Base-by-base conservation (phyloP, 345 rosid genomes). In the Boechera retrofracta region DNA sequence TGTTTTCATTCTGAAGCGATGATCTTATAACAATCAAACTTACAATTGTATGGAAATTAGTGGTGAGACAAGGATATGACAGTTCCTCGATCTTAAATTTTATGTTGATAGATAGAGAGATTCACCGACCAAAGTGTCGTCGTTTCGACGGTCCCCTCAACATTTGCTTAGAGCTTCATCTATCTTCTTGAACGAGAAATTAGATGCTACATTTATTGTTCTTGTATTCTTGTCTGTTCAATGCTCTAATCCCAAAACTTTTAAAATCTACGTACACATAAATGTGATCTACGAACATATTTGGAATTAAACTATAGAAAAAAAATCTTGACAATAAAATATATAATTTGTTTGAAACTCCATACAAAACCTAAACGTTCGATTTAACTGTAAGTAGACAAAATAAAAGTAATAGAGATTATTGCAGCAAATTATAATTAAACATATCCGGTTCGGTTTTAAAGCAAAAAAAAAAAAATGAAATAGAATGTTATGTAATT, bases 111-210 rank as follows among this genome's bases (percentile, higher is more conserved):
- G 47, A 77, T 48, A 58, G 69, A 72, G 64, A 72, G 57, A 66
- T 53, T 66, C 44, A 60, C 77, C 77, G 73, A 72, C 81, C 77
- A 72, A 58, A 39, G 69, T 66, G 77, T 52, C 42, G 77, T 72
- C 77, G 77, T 78, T 72, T 78, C 64, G 69, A 33, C 63, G 55
- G 68, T 42, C 68, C 77, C 73, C 69, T 41, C 81, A 66, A 59
- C 81, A 58, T 66, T 78, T 78, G 81, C 77, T 72, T 78, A 31
- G 32, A 66, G 68, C 59, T 66, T 66, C 73, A 42, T 72, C 81
- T 58, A 78, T 64, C 76, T 55, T 32, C 69, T 44, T 39, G 54
- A 59, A 51, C 69, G 16, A 51, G 0, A 42, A 51, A 58, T 51
- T 58, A 58, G 62, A 78, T 78, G 56, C 35, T 59, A 41, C 68